Percentiles rank a stretch among this genome's conserved stretches.
phyloP scores from a whole-genome alignment of 2,329 filamentous ascomycete genomes.

The Phyllosticta citribraziliensis region DNA sequence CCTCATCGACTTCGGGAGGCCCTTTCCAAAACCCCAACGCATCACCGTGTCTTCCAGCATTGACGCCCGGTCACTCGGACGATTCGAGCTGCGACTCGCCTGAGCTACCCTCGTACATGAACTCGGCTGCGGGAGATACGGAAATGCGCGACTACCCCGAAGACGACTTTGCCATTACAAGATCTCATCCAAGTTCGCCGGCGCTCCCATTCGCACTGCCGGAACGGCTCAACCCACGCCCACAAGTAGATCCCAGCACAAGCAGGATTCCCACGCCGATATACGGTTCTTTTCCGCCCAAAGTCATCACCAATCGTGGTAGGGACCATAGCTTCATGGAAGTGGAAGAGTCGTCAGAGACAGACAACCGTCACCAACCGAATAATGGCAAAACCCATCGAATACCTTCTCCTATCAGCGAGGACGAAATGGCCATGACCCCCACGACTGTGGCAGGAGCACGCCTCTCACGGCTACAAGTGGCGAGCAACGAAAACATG shows the following conservation, averaged over 20 bases:
- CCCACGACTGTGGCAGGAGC: conserved; percentile 27
- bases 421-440: conserved; percentile 28
- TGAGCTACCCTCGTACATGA: conserved; percentile 18
- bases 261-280: conserved; percentile 32
- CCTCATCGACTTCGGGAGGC: conserved; percentile 17
- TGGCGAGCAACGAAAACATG: conserved; percentile 27
- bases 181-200: conserved; percentile 28
- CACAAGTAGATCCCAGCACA: conserved; percentile 15
- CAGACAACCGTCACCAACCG: not conserved
- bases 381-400: conserved; percentile 12
- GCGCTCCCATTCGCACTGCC: conserved; percentile 23
- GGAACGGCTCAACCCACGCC: conserved; percentile 23
- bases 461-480: conserved; percentile 28
- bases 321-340: conserved; percentile 1
- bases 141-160: conserved; percentile 25
- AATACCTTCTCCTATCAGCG: conserved; percentile 32
- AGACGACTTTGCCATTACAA: conserved; percentile 20
- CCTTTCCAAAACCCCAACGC: conserved; percentile 21
- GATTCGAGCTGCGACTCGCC: conserved; percentile 18
- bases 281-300: conserved; percentile 25
- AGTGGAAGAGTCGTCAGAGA: not conserved
- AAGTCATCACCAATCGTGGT: not conserved
- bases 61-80: conserved; percentile 23
- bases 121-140: conserved; percentile 23
- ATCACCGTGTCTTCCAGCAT: conserved; percentile 16